Evolutionary conservation across 805 yeast species (phyloP).

Genomic region (Saccharomycopsis lassenensis): DNA sequence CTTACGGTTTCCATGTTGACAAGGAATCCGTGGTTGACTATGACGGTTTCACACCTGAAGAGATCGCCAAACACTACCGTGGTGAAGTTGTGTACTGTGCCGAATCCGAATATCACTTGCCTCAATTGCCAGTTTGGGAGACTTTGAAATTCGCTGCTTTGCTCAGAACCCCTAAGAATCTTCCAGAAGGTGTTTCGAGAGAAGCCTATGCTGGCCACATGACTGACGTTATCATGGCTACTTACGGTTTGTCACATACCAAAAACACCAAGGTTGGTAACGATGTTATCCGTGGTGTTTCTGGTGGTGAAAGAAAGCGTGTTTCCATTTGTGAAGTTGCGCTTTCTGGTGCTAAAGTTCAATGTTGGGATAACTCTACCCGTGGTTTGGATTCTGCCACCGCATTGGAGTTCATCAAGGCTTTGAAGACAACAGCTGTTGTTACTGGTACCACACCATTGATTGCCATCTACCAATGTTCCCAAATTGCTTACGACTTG

Average conservation of each 20-base stretch:
- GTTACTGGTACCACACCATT: conserved; percentile 41
- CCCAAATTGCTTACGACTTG: conserved; percentile 43
- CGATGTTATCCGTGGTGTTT: conserved; percentile 57
- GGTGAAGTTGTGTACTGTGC: conserved; percentile 59
- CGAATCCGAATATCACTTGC: conserved; percentile 54
- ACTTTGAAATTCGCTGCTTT: conserved; percentile 45
- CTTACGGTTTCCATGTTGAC: conserved; percentile 44
- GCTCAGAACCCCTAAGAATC: conserved; percentile 45
- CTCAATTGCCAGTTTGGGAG: conserved; percentile 51
- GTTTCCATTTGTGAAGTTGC: conserved; percentile 62
- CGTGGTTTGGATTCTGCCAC: conserved; percentile 58
- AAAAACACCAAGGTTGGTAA: conserved; percentile 56
- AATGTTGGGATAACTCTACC: conserved; percentile 53
- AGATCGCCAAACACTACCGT: conserved; percentile 37
- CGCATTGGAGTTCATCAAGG: conserved; percentile 44
- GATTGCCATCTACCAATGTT: conserved; percentile 51
- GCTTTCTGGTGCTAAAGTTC: conserved; percentile 35
- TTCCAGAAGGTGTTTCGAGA: conserved; percentile 41
- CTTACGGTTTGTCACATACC: conserved; percentile 43
- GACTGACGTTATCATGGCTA: conserved; percentile 41
- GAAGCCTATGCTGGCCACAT: conserved; percentile 37
- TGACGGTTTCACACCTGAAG: conserved; percentile 36
- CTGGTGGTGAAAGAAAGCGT: conserved; percentile 70
- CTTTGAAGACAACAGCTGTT: conserved; percentile 41
- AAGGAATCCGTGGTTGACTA: conserved; percentile 36